Evolutionary conservation across 768 basidiomycete genomes (phyloP).

Genomic region (Suillus fuscotomentosus): DNA sequence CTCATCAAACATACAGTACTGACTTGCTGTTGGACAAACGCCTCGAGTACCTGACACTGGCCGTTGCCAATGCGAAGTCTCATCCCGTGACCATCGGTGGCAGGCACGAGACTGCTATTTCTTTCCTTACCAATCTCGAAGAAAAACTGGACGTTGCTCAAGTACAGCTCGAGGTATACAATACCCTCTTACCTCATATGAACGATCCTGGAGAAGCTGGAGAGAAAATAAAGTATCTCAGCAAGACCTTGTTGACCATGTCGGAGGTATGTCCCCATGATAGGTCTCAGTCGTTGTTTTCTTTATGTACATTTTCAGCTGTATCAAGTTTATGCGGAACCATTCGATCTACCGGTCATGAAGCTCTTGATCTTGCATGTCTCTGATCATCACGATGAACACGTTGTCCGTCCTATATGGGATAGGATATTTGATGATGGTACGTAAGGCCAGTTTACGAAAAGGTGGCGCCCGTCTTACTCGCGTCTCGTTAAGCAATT

Average conservation of each 20-base stretch:
- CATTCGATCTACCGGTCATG: conserved; percentile 79
- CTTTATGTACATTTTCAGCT: conserved; percentile 48
- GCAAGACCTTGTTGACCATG: conserved; percentile 68
- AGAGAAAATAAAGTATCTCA: conserved; percentile 58
- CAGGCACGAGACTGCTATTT: conserved; percentile 85
- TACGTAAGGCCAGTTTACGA: conserved; percentile 31
- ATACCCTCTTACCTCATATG: conserved; percentile 59
- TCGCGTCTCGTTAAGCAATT: conserved; percentile 39
- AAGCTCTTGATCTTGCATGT: conserved; percentile 91
- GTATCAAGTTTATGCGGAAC: conserved; percentile 84
- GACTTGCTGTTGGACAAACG: conserved; percentile 68
- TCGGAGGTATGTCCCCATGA: conserved; percentile 61
- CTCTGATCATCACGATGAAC: conserved; percentile 88
- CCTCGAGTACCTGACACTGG: conserved; percentile 89
- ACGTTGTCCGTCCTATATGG: conserved; percentile 84
- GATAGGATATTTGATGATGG: conserved; percentile 81
- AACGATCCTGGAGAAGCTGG: conserved; percentile 62
- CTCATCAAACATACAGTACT: conserved; percentile 46
- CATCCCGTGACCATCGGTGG: conserved; percentile 79
- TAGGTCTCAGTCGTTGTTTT: conserved; percentile 4
- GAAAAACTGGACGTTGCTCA: conserved; percentile 97
- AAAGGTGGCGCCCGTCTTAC: background rate
- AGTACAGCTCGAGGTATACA: conserved; percentile 91
- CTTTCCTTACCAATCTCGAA: conserved; percentile 92
- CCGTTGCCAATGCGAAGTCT: conserved; percentile 95